Conservation (phyloP, 305 asterid species). For the Fraxinus platypoda region DNA sequence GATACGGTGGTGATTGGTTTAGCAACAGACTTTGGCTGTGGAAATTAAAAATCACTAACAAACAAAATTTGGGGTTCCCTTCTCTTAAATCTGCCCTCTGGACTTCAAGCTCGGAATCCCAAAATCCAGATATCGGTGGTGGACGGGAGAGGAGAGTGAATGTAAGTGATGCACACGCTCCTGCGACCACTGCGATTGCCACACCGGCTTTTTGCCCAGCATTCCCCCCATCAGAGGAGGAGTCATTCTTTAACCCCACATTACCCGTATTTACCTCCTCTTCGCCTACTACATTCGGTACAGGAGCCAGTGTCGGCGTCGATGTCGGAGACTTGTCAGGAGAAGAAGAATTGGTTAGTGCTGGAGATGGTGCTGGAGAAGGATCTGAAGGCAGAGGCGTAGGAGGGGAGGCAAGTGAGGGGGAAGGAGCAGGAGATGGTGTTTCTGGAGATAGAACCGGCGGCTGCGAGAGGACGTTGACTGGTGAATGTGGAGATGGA, state of each 20-base stretch:
- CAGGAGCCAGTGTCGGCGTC: conserved; percentile 33
- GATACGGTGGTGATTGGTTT: too few relatives aligned
- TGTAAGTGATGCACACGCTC: conserved; percentile 20
- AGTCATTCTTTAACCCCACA: neutral
- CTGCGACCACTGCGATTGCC: conserved; percentile 50
- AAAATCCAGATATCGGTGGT: too few relatives aligned
- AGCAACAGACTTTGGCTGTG: too few relatives aligned
- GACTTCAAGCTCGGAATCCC: too few relatives aligned
- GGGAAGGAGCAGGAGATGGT: neutral
- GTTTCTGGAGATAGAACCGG: too few relatives aligned
- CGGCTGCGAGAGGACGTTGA: too few relatives aligned
- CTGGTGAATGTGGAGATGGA: too few relatives aligned
- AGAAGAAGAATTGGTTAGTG: neutral
- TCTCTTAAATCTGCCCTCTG: too few relatives aligned
- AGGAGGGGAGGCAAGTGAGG: conserved; percentile 20
- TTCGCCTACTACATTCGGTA: conserved; percentile 28
- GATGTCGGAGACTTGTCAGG: conserved; percentile 21
- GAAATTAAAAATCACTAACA: too few relatives aligned
- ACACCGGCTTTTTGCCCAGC: conserved; percentile 64
- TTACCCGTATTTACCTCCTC: conserved; percentile 22
- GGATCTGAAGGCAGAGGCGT: conserved; percentile 41
- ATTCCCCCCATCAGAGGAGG: conserved; percentile 27
- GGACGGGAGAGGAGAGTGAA: too few relatives aligned
- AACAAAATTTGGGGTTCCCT: too few relatives aligned
- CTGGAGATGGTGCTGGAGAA: too few relatives aligned